phyloP scores from a whole-genome alignment of 208 protist species.

The Trypanosoma grayi region DNA sequence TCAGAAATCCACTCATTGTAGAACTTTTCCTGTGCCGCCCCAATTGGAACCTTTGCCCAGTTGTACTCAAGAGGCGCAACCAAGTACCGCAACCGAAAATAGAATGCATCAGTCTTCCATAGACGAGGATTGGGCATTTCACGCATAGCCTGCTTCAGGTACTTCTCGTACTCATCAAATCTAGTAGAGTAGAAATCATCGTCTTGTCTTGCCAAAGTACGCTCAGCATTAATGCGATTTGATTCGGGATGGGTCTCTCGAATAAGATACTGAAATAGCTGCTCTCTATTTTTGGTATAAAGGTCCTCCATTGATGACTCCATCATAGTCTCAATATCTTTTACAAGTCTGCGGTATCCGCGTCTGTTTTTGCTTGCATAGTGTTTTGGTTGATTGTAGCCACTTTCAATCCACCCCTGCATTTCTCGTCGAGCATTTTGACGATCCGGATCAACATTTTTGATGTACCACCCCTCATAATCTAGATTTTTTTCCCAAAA shows the following conservation, averaged over 20 bases:
- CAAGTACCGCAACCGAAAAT: conserved; percentile 86
- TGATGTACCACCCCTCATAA: conserved; percentile 92
- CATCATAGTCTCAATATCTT: conserved; percentile 89
- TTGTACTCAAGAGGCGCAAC: conserved; percentile 87
- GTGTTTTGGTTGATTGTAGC: conserved; percentile 89
- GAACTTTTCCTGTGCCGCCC: conserved; percentile 63
- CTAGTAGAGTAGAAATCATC: conserved; percentile 90
- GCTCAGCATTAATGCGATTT: conserved; percentile 87
- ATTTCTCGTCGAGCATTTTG: conserved; percentile 76
- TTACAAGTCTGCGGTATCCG: conserved; percentile 87
- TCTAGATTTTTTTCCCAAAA: conserved; percentile 92
- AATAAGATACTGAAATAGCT: conserved; percentile 88
- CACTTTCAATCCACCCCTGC: conserved; percentile 83
- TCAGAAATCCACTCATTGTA: conserved; percentile 89
- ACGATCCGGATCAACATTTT: conserved; percentile 87
- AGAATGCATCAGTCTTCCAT: conserved; percentile 91
- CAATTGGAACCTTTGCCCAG: conserved; percentile 84
- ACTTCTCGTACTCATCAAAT: conserved; percentile 87
- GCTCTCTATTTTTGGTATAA: conserved; percentile 87
- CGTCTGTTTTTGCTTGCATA: conserved; percentile 89
- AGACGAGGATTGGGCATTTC: conserved; percentile 89
- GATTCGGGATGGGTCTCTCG: conserved; percentile 82
- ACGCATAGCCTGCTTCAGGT: conserved; percentile 85
- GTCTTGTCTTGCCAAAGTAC: conserved; percentile 75
- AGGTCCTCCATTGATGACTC: conserved; percentile 88